Conservation (phyloP, 768 basidiomycete species). For the Pleurotus ostreatus region DNA sequence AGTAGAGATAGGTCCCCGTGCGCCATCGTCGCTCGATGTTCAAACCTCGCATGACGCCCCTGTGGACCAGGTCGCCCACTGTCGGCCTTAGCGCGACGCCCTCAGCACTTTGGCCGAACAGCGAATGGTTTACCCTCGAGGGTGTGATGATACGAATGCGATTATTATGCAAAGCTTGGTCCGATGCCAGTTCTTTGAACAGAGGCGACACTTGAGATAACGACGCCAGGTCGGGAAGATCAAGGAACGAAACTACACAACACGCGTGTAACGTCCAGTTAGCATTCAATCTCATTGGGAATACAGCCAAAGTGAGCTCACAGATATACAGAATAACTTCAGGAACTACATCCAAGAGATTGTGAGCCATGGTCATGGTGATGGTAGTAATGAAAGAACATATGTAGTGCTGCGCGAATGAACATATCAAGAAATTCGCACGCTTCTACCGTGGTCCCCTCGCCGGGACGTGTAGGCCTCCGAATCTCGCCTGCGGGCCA, state of each 20-base stretch:
- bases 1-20: conserved; percentile 62
- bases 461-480: too few species aligned
- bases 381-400: background rate
- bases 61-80: conserved; percentile 60
- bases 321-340: conserved; percentile 60
- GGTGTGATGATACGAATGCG: conserved; percentile 61
- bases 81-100: conserved; percentile 62
- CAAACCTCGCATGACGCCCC: conserved; percentile 67
- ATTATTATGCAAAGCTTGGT: conserved; percentile 60
- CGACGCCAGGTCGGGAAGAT: conserved; percentile 64
- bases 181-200: conserved; percentile 48
- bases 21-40: conserved; percentile 66
- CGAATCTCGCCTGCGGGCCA: too few species aligned
- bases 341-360: conserved; percentile 40
- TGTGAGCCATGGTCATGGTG: conserved; percentile 2
- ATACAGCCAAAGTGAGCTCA: conserved; percentile 23
- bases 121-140: conserved; percentile 60
- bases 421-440: background rate
- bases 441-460: background rate
- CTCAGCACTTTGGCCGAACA: conserved; percentile 55
- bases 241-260: conserved; percentile 60
- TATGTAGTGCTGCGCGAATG: background rate
- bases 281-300: background rate
- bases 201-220: conserved; percentile 44
- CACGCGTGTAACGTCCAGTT: background rate